Base-by-base conservation (phyloP, 2,329 filamentous ascomycete genomes). In the Pseudogymnoascus destructans region DNA sequence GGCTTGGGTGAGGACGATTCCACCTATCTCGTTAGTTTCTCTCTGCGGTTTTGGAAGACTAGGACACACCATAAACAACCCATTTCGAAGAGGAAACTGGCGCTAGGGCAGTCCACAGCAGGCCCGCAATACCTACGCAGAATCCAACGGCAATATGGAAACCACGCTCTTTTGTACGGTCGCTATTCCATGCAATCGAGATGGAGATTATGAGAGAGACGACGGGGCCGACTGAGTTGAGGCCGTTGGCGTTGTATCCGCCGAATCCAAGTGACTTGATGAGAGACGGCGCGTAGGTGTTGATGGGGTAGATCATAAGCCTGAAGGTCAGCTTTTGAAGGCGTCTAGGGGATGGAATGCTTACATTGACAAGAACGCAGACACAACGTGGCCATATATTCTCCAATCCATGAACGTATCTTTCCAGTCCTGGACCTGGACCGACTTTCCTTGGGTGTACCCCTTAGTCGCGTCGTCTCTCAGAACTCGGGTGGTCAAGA, bases 261-360 rank as follows among this genome's bases (percentile, higher is more conserved):
- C 30, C 35, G 25, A 56, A 56, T 1, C 54, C 54, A 10, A 56
- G 54, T 1, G 54, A 56, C 8, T 56, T 56, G 27, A 56, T 56
- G 30, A 56, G 30, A 1, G 54, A 56, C 1, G 54, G 54, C 4
- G 54, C 54, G 15, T 56, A 56, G 54, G 54, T 56, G 54, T 56
- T 62, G 46, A 62, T 62, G 8, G 61, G 17, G 61, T 25, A 27
- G 54, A 56, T 56, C 54, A 56, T 56, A 17, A 56, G 38, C 55
- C 55, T 57, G 27, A 4, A 5, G 3, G 25, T 57, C 11, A 57
- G 33, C 5, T 9, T 13, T 30, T 5, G 15, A 11, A n/a, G n/a
- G n/a, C n/a, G n/a, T n/a, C n/a, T n/a, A n/a, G n/a, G 21, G 27
- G 15, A 13, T 27, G 21, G 17, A 3, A 46, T 15, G 5, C 17